Percentiles rank a stretch among this genome's conserved stretches.
phyloP scores from a whole-genome alignment of 441 rosid genomes.

The Populus hybrid region DNA sequence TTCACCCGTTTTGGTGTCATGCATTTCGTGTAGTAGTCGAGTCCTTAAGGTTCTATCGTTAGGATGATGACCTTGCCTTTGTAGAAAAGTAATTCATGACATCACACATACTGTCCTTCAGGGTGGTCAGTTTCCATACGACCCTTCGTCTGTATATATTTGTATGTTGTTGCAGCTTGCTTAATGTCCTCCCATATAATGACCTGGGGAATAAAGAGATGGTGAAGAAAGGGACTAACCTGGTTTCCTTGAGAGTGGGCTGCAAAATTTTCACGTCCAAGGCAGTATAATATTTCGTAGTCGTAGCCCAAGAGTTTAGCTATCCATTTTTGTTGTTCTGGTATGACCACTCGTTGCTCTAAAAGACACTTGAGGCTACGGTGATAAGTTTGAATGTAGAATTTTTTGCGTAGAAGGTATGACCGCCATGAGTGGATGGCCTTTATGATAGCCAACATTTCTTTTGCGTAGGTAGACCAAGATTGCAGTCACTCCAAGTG shows the following conservation, averaged over 20 bases:
- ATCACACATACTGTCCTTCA: background rate
- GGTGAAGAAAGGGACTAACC: background rate
- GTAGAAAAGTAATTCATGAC: background rate
- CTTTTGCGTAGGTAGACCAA: background rate
- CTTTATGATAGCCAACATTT: background rate
- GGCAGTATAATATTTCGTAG: background rate
- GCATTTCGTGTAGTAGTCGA: background rate
- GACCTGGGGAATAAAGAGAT: background rate
- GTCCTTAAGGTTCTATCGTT: rapidly evolving
- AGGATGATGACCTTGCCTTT: background rate
- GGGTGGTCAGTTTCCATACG: rapidly evolving
- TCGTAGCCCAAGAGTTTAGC: background rate
- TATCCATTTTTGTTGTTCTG: no score
- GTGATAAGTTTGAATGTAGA: background rate
- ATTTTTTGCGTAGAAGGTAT: background rate
- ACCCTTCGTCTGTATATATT: no score
- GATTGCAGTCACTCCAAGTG: no score
- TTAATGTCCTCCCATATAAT: background rate
- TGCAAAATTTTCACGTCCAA: background rate
- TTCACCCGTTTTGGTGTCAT: background rate
- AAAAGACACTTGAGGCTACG: background rate
- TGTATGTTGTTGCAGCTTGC: rapidly evolving
- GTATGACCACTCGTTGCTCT: background rate
- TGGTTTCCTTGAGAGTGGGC: background rate
- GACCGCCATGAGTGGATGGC: background rate